phyloP scores from a whole-genome alignment of 805 yeast species.

The Ascoidea tarda region DNA sequence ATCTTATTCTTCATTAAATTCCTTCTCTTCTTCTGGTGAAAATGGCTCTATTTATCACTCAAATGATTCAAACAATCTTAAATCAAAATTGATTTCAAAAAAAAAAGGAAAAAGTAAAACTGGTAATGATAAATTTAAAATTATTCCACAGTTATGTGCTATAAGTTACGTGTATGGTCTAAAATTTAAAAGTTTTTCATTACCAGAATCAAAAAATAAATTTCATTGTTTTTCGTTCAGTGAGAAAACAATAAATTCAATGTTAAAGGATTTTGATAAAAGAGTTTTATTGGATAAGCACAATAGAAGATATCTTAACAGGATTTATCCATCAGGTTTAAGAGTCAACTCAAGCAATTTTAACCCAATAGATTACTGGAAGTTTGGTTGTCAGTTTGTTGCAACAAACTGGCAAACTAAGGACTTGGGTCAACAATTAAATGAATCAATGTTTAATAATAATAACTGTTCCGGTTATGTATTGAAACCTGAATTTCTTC shows the following conservation, averaged over 20 bases:
- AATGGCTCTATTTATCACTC: conserved; percentile 6
- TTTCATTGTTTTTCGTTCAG: conserved; percentile 83
- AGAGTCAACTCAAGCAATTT: conserved; percentile 72
- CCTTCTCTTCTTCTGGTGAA: conserved; percentile 1
- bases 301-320: conserved; percentile 58
- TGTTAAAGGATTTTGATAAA: conserved; percentile 40
- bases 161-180: conserved; percentile 63
- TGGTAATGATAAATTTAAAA: conserved; percentile 11
- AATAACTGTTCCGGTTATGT: conserved; percentile 49
- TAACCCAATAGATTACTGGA: conserved; percentile 71
- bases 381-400: conserved; percentile 80
- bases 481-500: conserved; percentile 47
- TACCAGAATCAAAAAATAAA: conserved; percentile 69
- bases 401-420: conserved; percentile 95
- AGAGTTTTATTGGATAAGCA: conserved; percentile 49
- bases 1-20: neutral
- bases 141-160: conserved; percentile 32
- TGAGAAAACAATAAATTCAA: conserved; percentile 50
- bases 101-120: conserved; percentile 5
- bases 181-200: conserved; percentile 68
- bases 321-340: conserved; percentile 78
- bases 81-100: conserved; percentile 20
- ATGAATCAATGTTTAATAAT: conserved; percentile 60
- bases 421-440: conserved; percentile 80
- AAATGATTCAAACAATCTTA: conserved; percentile 10